Evolutionary conservation across 768 basidiomycete species (phyloP), one percentile per base, ranked within the genome.

Genomic region (Boletus pseudo-olivaceus): DNA sequence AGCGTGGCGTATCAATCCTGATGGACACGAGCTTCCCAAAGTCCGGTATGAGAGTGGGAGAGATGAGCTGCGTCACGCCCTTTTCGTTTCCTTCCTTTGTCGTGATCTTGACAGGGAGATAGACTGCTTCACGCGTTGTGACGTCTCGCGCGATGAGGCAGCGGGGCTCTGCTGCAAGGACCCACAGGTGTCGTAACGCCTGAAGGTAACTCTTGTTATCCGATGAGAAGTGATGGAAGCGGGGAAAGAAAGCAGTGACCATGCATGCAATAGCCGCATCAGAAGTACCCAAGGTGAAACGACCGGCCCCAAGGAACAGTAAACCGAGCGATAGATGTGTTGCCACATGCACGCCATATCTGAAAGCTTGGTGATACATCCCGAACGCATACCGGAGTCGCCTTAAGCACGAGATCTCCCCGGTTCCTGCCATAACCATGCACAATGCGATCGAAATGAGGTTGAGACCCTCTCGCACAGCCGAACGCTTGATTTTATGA

Each of bases 351-450:
- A 87, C 84, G 1, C 94, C 94, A 62, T 95, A 98, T 59, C 87
- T 83, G 76, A 86, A 83, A 15, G 78, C 77, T 42, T 82, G 82
- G 58, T 82, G 81, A 63, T 87, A 85, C 79, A 93, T 87, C 26
- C 94, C 96, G 64, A 93, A 98, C 8, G 90, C 85, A 68, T 91
- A 88, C 19, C 97, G 82, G 12, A 98, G 78, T 20, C 94, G 82
- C 19, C 92, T 83, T 17, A 98, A 76, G 60, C 90, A 92, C 51
- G 87, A 88, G 47, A 98, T 82, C 69, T 98, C 94, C 4, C 97
- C 97, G 0, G 94, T 96, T 10, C 97, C 97, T 2, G 96, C 93
- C 92, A 98, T 96, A 40, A 98, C 88, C 81, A 96, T 88, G 65
- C 90, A 85, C 32, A 97, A 73, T 1, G 94, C 78, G 34, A 97